Evolutionary conservation across 1,284 basidiomycete species (phyloP).

Genomic region (Irpex rosettiformis): DNA sequence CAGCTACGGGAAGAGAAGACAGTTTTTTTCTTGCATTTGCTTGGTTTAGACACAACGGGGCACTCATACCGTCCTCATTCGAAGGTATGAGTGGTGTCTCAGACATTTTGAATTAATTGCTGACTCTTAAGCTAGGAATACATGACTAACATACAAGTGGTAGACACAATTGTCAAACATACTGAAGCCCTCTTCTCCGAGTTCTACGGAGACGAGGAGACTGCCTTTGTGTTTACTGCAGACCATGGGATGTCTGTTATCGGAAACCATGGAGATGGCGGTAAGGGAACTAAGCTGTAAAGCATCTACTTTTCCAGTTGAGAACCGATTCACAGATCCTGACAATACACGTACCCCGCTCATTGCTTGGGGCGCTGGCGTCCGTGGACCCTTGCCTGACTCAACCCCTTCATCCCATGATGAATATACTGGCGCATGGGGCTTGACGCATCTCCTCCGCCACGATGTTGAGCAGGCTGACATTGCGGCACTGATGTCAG

Average conservation of each 20-base stretch:
- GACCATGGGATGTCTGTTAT: slow-evolving; percentile 91
- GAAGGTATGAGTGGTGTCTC: slow-evolving; percentile 36
- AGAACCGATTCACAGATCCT: slow-evolving; percentile 50
- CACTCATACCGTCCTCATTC: slow-evolving; percentile 88
- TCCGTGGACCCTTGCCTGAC: slow-evolving; percentile 63
- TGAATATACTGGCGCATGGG: slow-evolving; percentile 65
- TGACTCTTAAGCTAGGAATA: slow-evolving; percentile 57
- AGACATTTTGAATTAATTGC: neutral
- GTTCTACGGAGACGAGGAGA: slow-evolving; percentile 70
- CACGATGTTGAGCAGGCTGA: slow-evolving; percentile 86
- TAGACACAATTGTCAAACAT: slow-evolving; percentile 73
- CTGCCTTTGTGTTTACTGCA: slow-evolving; percentile 82
- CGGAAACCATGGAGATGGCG: slow-evolving; percentile 89
- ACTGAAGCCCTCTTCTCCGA: slow-evolving; percentile 61
- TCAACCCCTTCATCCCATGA: slow-evolving; percentile 59
- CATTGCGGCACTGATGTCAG: slow-evolving; percentile 75
- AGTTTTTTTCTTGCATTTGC: slow-evolving; percentile 82
- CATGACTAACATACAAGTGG: slow-evolving; percentile 80
- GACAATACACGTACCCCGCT: slow-evolving; percentile 87
- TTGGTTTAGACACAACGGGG: slow-evolving; percentile 86
- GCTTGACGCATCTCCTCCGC: slow-evolving; percentile 50
- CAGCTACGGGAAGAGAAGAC: slow-evolving; percentile 55
- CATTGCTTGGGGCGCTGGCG: slow-evolving; percentile 81
- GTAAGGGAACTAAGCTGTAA: slow-evolving; percentile 35
- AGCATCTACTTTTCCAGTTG: slow-evolving; percentile 7